Conservation (phyloP, 352 stramenopile genomes). For the Elongisporangium anandrum region DNA sequence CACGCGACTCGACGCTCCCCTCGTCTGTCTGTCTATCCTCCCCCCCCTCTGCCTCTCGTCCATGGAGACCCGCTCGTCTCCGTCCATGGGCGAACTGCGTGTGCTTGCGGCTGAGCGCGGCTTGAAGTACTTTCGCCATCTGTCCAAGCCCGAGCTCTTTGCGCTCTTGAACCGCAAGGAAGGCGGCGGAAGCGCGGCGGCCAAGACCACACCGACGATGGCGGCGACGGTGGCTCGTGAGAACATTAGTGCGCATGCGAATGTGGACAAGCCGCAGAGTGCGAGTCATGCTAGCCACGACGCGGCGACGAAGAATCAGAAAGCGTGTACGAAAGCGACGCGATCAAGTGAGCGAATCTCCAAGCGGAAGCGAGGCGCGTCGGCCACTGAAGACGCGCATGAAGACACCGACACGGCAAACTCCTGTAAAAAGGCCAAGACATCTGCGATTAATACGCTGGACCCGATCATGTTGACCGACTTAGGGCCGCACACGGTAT, state of each 20-base stretch:
- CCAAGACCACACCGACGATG: neutral
- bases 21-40: neutral
- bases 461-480: conserved; percentile 88
- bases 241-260: conserved; percentile 7
- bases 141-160: conserved; percentile 80
- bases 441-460: conserved; percentile 55
- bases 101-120: conserved; percentile 62
- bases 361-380: conserved; percentile 49
- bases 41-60: neutral
- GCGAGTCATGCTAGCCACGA: neutral
- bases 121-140: conserved; percentile 80
- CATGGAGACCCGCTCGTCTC: conserved; percentile 83
- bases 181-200: conserved; percentile 31
- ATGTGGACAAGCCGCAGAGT: neutral
- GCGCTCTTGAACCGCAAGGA: conserved; percentile 72
- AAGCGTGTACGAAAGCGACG: conserved; percentile 17
- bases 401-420: conserved; percentile 8
- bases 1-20: neutral
- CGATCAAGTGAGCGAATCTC: conserved; percentile 54
- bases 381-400: conserved; percentile 14
- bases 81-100: conserved; percentile 75
- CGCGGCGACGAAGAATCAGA: neutral
- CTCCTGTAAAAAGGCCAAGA: conserved; percentile 52
- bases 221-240: conserved; percentile 9
- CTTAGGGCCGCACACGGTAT: conserved; percentile 70